Base-by-base conservation (phyloP, 1,284 basidiomycete genomes). In the Amylostereum chailletii region DNA sequence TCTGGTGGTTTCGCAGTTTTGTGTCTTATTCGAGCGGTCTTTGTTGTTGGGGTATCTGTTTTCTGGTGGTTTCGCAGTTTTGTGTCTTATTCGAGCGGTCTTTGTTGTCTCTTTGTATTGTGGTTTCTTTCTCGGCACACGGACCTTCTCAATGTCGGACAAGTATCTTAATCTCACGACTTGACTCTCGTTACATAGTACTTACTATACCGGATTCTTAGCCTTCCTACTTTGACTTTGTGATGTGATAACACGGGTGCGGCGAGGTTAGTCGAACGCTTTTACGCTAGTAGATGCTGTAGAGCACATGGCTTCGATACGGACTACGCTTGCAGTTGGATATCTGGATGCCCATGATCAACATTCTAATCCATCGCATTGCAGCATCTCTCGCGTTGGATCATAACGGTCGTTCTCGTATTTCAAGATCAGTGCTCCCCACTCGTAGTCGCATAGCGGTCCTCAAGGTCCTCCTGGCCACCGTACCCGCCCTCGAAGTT, bases 391-490 rank as follows among this genome's bases (percentile, higher is more conserved):
- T n/a, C 36, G 7, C 36, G 36, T n/a, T 37, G 36, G 8, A 7
- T 37, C 36, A 8, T 37, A 7, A n/a, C 36, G 7, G 8, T n/a
- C 36, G 8, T 8, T 37, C 36, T 37, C 36, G 36, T 37, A n/a
- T 37, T 26, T 10, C 26, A 19, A 1, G 26, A 8, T 64, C 52
- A 74, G 54, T 76, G 71, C 55, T 74, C 73, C 11, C 74, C 72
- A 45, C 60, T 62, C 2, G 74, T 74, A 1, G 72, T 76, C 3
- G 71, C 71, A 50, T 75, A 72, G 34, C 72, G 66, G 59, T 75
- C 74, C 56, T 76, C 70, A 9, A 75, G 61, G 36, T 74, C 71
- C 56, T 74, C 72, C 56, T 72, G 71, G 2, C 73, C 74, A 29
- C 72, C 42, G 42, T 30, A 43, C 27, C 42, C 42, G 5, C 19